Evolutionary conservation across 2,329 filamentous ascomycete genomes (phyloP).

Genomic region (Sporothrix globosa): DNA sequence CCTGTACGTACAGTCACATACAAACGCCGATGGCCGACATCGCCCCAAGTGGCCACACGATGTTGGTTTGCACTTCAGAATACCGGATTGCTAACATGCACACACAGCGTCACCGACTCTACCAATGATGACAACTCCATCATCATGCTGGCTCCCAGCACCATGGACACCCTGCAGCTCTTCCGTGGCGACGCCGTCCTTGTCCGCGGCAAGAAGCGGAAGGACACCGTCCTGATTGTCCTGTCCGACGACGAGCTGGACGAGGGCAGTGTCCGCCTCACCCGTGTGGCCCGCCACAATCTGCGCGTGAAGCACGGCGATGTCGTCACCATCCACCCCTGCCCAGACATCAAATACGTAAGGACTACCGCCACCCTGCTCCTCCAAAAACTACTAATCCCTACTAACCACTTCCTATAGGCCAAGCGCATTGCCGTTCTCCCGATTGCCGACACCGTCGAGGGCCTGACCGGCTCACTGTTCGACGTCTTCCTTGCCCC

Average conservation of each 20-base stretch:
- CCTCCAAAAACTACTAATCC: not conserved
- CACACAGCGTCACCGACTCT: slow-evolving; percentile 87
- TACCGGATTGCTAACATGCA: slow-evolving; percentile 15
- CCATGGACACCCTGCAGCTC: slow-evolving; percentile 96
- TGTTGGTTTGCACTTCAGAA: not conserved
- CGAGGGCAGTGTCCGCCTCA: slow-evolving; percentile 95
- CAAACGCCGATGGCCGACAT: not conserved
- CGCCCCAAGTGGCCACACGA: not conserved
- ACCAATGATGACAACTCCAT: slow-evolving; percentile 99
- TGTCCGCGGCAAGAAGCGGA: slow-evolving; percentile 99
- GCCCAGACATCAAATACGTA: slow-evolving; percentile 99
- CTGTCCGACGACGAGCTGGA: slow-evolving; percentile 97
- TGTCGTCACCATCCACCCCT: slow-evolving; percentile 94
- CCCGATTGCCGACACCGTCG: slow-evolving; percentile 95
- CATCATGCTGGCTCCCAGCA: slow-evolving; percentile 96
- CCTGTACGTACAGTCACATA: slow-evolving; percentile 63
- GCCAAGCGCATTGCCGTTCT: slow-evolving; percentile 99
- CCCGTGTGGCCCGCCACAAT: slow-evolving; percentile 98
- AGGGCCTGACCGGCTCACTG: slow-evolving; percentile 94
- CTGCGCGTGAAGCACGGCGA: slow-evolving; percentile 98
- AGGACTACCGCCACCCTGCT: slow-evolving; percentile 47
- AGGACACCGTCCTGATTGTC: slow-evolving; percentile 97
- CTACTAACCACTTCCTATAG: slow-evolving; percentile 50
- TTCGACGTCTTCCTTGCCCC: slow-evolving; percentile 99
- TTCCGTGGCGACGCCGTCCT: slow-evolving; percentile 98